A percentile compares a stretch with the other conserved stretches of the same genome.
phyloP scores from a whole-genome alignment of 75 land plant species.

The Picea glauca region DNA sequence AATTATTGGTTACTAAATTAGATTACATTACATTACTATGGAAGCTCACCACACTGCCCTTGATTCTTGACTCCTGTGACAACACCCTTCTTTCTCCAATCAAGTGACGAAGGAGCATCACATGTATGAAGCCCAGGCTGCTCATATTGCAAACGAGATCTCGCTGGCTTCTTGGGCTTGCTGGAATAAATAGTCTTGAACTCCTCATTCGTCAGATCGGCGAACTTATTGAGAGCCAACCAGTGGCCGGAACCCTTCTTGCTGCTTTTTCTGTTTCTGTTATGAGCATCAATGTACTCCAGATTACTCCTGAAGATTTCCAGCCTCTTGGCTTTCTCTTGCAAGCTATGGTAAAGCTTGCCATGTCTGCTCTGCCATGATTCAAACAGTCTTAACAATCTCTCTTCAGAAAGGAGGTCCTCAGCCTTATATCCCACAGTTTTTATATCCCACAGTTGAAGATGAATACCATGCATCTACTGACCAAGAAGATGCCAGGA shows the following conservation, averaged over 20 bases:
- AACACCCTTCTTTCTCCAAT: constrained; percentile 49
- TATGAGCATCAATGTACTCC: constrained; percentile 19
- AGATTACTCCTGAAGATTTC: constrained; percentile 35
- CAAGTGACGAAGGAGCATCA: constrained; percentile 30
- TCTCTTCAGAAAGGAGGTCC: constrained; percentile 14
- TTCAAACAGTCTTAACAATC: constrained; percentile 10
- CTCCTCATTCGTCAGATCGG: constrained; percentile 42
- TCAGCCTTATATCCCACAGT: neutral
- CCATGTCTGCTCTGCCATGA: constrained; percentile 8
- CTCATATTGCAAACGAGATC: neutral
- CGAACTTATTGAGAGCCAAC: constrained; percentile 42
- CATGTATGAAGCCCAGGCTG: neutral
- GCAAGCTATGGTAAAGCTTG: neutral
- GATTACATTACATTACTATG: too few species aligned
- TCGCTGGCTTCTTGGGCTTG: neutral
- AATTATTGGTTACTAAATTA: too few species aligned
- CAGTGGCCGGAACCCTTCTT: constrained; percentile 12
- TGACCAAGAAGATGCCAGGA: too few species aligned
- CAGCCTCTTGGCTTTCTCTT: constrained; percentile 11
- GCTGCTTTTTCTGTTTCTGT: constrained; percentile 6
- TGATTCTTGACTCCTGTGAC: constrained; percentile 46
- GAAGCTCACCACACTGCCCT: constrained; percentile 37
- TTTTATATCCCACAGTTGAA: neutral
- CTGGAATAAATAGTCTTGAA: constrained; percentile 11
- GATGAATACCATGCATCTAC: too few species aligned